Base-by-base conservation (phyloP, 2,329 filamentous ascomycete genomes). In the Alternaria hordeiaustralica region DNA sequence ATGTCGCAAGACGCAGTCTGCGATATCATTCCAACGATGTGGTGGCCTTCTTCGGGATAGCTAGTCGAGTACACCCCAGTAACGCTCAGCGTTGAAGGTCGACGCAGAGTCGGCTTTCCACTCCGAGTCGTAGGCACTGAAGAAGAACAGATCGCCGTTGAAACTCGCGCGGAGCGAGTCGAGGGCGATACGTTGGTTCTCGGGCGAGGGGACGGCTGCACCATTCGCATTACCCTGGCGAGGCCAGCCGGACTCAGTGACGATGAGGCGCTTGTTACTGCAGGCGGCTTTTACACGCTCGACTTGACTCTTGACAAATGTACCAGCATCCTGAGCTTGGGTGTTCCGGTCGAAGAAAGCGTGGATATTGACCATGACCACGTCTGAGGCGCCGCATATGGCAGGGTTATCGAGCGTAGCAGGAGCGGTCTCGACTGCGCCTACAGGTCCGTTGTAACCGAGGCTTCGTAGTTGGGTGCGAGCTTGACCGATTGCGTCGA, bases 221-320 rank as follows among this genome's bases (percentile, higher is more conserved):
- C 88, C 87, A 75, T 96, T 94, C 56, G 84, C 64, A 12, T 82
- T 70, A 18, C 93, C 93, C 69, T 87, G 79, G 77, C 87, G 89
- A 45, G 93, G 93, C 93, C 93, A 97, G 55, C 94, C 94, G 4
- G 90, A 90, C 83, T 97, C 94, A 2, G 92, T 93, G 69, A 96
- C 89, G 41, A 95, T 84, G 30, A 92, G 85, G 49, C 85, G 84
- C 79, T 93, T 90, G 68, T 82, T 81, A 10, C 66, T 67, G 55
- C 85, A 87, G 4, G 82, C 82, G 4, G 78, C 70, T 18, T 81
- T 81, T 62, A 90, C 82, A 7, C 71, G 77, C 26, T 82, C 74
- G 7, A 83, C 85, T 66, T 90, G 88, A 25, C 83, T 82, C 43
- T 83, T 78, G 43, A 94, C 87, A 79, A 93, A 97, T 1, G 78